Evolutionary conservation across 2,329 filamentous ascomycete species (phyloP).

Genomic region (Neofusicoccum ribis): DNA sequence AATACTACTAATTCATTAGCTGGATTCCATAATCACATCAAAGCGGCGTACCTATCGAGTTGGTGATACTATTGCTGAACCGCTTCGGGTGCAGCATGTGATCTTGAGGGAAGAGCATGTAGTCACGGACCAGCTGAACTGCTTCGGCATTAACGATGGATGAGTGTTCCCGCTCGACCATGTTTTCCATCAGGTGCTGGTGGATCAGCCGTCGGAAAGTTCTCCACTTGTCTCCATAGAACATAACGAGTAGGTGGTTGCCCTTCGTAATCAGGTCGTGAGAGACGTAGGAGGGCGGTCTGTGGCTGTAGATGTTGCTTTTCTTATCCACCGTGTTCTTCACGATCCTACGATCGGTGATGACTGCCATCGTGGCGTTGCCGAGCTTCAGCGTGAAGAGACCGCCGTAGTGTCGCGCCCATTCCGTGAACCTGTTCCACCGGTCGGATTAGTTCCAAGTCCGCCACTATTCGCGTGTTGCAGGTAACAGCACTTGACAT

Average conservation of each 20-base stretch:
- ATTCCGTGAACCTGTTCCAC: constrained; percentile 39
- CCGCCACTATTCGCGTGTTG: too few relatives aligned
- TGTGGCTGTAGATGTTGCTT: constrained; percentile 44
- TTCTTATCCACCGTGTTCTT: constrained; percentile 50
- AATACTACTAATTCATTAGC: constrained; percentile 10
- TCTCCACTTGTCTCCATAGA: constrained; percentile 49
- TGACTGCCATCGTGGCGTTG: constrained; percentile 41
- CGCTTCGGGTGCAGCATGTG: constrained; percentile 51
- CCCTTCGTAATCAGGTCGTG: constrained; percentile 47
- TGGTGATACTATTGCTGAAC: constrained; percentile 53
- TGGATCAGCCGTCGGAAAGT: constrained; percentile 49
- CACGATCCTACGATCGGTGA: constrained; percentile 43
- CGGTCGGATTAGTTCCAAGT: too few relatives aligned
- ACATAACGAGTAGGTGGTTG: constrained; percentile 51
- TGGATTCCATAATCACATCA: too few relatives aligned
- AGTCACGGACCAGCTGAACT: constrained; percentile 50
- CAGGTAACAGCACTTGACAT: neutral
- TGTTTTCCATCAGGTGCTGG: constrained; percentile 47
- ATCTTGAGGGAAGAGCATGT: constrained; percentile 41
- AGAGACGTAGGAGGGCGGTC: constrained; percentile 46
- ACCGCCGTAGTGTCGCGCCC: constrained; percentile 46
- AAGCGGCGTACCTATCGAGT: constrained; percentile 33
- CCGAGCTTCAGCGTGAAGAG: constrained; percentile 48
- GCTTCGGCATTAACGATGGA: constrained; percentile 50
- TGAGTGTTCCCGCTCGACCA: constrained; percentile 46